Percentiles rank a stretch among this genome's conserved stretches.
phyloP scores from a whole-genome alignment of 495 filamentous ascomycete species.

The Elasticomyces elasticus region DNA sequence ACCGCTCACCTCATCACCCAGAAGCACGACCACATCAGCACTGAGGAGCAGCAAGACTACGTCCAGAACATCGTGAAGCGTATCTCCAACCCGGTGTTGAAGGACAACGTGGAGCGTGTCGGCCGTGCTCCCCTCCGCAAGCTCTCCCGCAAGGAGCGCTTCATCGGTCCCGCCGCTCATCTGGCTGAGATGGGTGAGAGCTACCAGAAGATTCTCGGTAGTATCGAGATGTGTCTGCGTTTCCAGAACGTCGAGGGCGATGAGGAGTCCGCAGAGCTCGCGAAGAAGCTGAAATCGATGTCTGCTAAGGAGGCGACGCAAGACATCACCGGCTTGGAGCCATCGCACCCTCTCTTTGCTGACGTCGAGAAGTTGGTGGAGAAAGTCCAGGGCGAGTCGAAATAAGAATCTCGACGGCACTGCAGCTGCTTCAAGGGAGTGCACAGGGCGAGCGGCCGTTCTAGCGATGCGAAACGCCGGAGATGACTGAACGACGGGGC shows the following conservation, averaged over 20 bases:
- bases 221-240: conserved; percentile 74
- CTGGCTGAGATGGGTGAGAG: conserved; percentile 68
- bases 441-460: too few species aligned
- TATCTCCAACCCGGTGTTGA: conserved; percentile 89
- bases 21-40: conserved; percentile 67
- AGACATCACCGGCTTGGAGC: conserved; percentile 65
- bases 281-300: conserved; percentile 67
- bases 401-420: neutral
- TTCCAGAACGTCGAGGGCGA: conserved; percentile 89
- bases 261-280: conserved; percentile 72
- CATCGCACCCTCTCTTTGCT: conserved; percentile 60
- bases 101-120: conserved; percentile 89
- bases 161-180: conserved; percentile 82
- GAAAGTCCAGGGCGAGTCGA: conserved; percentile 54
- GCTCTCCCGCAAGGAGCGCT: conserved; percentile 82
- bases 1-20: conserved; percentile 72
- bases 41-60: conserved; percentile 73
- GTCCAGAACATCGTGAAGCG: conserved; percentile 83
- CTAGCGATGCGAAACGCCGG: neutral
- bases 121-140: conserved; percentile 91
- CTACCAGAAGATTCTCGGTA: conserved; percentile 58
- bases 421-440: neutral
- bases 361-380: conserved; percentile 61
- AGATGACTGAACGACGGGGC: neutral
- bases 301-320: conserved; percentile 55